Evolutionary conservation across 108 stramenopile genomes (phyloP), one percentile per base, ranked within the genome.

Genomic region (Pseudonitzschia multiseries): DNA sequence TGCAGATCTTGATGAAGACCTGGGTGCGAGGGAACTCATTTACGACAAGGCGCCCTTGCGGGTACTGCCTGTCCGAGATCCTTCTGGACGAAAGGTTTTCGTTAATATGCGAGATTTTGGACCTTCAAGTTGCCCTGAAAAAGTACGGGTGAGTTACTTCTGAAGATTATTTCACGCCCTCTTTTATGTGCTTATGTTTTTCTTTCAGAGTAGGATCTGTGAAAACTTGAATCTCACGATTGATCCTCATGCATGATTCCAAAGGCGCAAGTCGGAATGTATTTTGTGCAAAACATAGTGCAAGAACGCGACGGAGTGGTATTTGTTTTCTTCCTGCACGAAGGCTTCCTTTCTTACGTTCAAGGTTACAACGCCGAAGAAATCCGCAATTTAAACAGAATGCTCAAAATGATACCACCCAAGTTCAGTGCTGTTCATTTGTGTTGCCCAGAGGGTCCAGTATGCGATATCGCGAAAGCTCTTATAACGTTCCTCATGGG

Each of bases 1-100:
- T 31, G 18, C 32, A 9, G 61, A 62, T 62, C 33, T 62, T 13
- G n/a, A 33, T 28, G 33, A 40, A 40, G 36, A 31, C 8, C 2
- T 56, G 10, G 54, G 54, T 22, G 26, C 61, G 6, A 62, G 12
- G 29, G 33, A 62, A 40, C 8, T 62, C 0, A 62, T 62, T 32
- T 62, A 62, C 36, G 9, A 62, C 9, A 28, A 33, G 13, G 61
- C 20, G 26, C 46, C 66, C 22, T 48, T 48, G 13, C 79, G 71
- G 53, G 50, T 80, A 9, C 65, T 80, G 10, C 74, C 79, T 3
- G 33, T 29, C 36, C 46, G 74, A 28, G 79, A 80, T 72, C 62
- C 66, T 28, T 50, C 70, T 0, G 79, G 79, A 20, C 57, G 79
- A 60, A 41, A 40, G 1, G 65, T 80, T 2, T 33, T 76, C 29